Base-by-base conservation (phyloP, 768 basidiomycete species). In the Lactifluus subvellereus region DNA sequence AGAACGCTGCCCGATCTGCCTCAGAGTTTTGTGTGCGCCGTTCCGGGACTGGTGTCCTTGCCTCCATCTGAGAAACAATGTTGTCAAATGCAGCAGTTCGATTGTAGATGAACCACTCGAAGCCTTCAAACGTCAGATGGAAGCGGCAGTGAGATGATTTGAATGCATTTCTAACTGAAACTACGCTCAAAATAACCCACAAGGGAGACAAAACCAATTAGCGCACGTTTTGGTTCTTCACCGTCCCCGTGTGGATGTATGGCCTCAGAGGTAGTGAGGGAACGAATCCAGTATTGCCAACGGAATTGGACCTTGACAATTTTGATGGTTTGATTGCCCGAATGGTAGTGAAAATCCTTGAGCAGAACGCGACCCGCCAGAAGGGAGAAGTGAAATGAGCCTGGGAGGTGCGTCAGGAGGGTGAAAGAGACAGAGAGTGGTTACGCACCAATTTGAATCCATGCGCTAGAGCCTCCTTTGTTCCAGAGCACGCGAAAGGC, bases 41-140 rank as follows among this genome's bases (percentile, higher is more conserved):
- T 47, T 63, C 59, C 18, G 33, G 59, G 11, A 62, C 68, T 1
- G 71, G 54, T 8, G 61, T 62, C 71, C 77, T 76, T 22, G 72
- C 75, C 62, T 83, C 81, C 80, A 94, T 85, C 70, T 89, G 84
- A 11, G 88, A 81, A 20, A 96, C 75, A 57, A 98, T 94, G 57
- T 84, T 81, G 70, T 98, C 94, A 74, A 88, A 98, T 4, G 93
- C 86, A 4, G 91, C 83, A 3, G 92, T 95, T 53, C 86, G 80
- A 74, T 98, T 98, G 74, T 91, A 97, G 47, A 98, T 69, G 72
- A 92, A 92, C 87, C 91, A 94, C 72, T 98, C 94, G 49, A 94
- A 79, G 18, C 96, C 96, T 68, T 95, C 84, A 3, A 91, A 69
- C 7, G 85, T 85, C 33, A 94, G 71, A 59, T 90, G 86, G 35